Evolutionary conservation across 2,329 filamentous ascomycete species (phyloP).

Genomic region (Xylaria sp.): DNA sequence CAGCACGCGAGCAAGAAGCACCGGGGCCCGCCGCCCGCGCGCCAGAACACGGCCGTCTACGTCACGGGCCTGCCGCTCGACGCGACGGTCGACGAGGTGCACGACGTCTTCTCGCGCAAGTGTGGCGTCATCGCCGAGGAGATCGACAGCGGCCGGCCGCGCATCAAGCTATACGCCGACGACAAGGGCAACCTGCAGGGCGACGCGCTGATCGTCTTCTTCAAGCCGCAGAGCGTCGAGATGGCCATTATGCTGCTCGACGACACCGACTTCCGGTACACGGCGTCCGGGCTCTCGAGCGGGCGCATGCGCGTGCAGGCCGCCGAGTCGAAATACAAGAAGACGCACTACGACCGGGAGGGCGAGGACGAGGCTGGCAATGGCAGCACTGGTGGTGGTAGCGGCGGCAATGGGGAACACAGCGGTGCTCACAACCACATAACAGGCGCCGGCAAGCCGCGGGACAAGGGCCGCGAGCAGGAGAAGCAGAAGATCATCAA

Average conservation of each 20-base stretch:
- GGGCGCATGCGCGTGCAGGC: slow-evolving; percentile 83
- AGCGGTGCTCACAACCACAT: slow-evolving; percentile 49
- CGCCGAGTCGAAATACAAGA: slow-evolving; percentile 93
- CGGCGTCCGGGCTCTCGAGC: slow-evolving; percentile 59
- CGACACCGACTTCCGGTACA: slow-evolving; percentile 81
- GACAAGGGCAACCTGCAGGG: slow-evolving; percentile 88
- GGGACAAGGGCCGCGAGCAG: slow-evolving; percentile 63
- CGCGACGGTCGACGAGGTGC: slow-evolving; percentile 81
- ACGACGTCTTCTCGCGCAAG: slow-evolving; percentile 82
- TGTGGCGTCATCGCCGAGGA: slow-evolving; percentile 94
- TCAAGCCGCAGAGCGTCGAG: slow-evolving; percentile 91
- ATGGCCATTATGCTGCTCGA: slow-evolving; percentile 85
- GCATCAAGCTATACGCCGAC: slow-evolving; percentile 93
- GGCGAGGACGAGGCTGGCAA: slow-evolving; percentile 41
- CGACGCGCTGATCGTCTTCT: slow-evolving; percentile 92
- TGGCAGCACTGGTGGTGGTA: slow-evolving; percentile 35
- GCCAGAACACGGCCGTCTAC: slow-evolving; percentile 90
- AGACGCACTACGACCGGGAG: slow-evolving; percentile 72
- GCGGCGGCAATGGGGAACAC: slow-evolving; percentile 14
- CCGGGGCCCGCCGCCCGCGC: slow-evolving; percentile 61
- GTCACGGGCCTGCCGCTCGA: slow-evolving; percentile 88
- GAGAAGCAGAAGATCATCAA: slow-evolving; percentile 92
- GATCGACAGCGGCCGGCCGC: slow-evolving; percentile 85
- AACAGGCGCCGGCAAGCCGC: slow-evolving; percentile 58
- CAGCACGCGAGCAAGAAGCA: slow-evolving; percentile 59